These are phyloP conservation scores for Daldinia vernicosa DNA, from an alignment of 495 filamentous ascomycete genomes.

Conservation along the genomic window DNA sequence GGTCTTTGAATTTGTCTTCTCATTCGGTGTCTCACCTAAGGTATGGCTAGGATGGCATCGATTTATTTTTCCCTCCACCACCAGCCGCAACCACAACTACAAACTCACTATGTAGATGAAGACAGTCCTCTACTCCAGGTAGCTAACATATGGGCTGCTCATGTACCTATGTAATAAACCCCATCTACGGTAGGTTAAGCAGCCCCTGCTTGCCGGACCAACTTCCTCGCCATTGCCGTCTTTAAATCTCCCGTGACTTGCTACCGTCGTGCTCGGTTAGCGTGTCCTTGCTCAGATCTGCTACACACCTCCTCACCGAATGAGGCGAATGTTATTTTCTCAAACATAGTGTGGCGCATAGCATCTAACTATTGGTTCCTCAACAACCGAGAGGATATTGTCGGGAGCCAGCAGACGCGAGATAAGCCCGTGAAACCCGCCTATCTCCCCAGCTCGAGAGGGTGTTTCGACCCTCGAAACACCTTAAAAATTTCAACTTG, in stretches of 20 bases:
- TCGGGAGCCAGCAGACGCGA: slow-evolving; percentile 30
- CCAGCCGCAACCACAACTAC: slow-evolving; percentile 30
- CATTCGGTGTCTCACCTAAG: slow-evolving; percentile 31
- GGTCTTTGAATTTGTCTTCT: slow-evolving; percentile 20
- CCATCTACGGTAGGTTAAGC: slow-evolving; percentile 23
- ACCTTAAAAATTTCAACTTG: neutral
- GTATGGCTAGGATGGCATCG: slow-evolving; percentile 12
- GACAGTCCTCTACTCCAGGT: slow-evolving; percentile 15
- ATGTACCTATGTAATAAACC: slow-evolving; percentile 28
- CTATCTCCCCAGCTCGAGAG: neutral
- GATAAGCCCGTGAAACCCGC: slow-evolving; percentile 24
- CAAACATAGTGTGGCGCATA: slow-evolving; percentile 21
- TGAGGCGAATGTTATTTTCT: slow-evolving; percentile 18
- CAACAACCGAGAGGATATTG: slow-evolving; percentile 8
- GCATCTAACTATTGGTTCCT: slow-evolving; percentile 24
- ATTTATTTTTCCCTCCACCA: slow-evolving; percentile 29
- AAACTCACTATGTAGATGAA: slow-evolving; percentile 19
- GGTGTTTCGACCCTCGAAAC: slow-evolving; percentile 19
- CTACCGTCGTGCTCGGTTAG: neutral
- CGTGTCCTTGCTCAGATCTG: slow-evolving; percentile 15
- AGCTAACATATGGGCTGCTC: slow-evolving; percentile 20
- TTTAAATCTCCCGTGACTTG: slow-evolving; percentile 3
- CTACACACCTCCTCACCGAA: slow-evolving; percentile 21
- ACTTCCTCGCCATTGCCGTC: slow-evolving; percentile 8
- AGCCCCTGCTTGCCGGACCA: slow-evolving; percentile 27